Percentiles rank a stretch among this genome's conserved stretches.
Evolutionary conservation across 208 protist species (phyloP).

Genomic region (Leishmania aethiopica): DNA sequence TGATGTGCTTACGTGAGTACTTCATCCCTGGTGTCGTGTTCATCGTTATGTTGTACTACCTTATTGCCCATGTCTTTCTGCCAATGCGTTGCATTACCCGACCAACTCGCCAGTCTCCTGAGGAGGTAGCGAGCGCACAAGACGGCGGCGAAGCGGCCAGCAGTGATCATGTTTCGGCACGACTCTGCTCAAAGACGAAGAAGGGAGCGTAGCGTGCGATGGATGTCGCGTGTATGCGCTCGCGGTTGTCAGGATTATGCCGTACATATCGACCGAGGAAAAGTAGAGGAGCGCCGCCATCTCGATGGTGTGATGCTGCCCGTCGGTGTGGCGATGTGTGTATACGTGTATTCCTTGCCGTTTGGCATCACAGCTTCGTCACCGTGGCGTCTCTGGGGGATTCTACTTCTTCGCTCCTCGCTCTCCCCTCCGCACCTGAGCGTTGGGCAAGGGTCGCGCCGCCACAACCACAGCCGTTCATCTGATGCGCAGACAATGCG

Average conservation of each 20-base stretch:
- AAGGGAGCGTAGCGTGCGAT: not conserved
- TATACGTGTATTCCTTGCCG: not conserved
- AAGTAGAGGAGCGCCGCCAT: not conserved
- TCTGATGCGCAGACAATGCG: not conserved
- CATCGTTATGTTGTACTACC: slow-evolving; percentile 44
- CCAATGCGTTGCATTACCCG: slow-evolving; percentile 48
- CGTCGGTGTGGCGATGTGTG: not conserved
- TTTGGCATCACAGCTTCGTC: not conserved
- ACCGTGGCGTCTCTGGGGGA: not conserved
- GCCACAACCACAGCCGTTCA: not conserved
- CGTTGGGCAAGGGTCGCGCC: not conserved
- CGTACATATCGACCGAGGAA: not conserved
- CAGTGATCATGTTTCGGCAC: not conserved
- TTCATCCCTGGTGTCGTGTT: slow-evolving; percentile 62
- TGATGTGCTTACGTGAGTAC: slow-evolving; percentile 63
- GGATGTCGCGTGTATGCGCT: too few species aligned
- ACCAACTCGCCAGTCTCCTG: slow-evolving; percentile 18
- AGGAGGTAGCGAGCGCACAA: not conserved
- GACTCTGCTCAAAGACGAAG: not conserved
- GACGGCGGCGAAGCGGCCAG: not conserved
- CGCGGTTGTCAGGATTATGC: not conserved
- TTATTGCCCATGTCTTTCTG: slow-evolving; percentile 41
- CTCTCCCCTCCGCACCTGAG: not conserved
- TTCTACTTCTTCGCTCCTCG: not conserved
- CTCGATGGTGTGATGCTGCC: not conserved